Base-by-base conservation (phyloP, 306 rosid genomes). In the Hylodesmum podocarpum region DNA sequence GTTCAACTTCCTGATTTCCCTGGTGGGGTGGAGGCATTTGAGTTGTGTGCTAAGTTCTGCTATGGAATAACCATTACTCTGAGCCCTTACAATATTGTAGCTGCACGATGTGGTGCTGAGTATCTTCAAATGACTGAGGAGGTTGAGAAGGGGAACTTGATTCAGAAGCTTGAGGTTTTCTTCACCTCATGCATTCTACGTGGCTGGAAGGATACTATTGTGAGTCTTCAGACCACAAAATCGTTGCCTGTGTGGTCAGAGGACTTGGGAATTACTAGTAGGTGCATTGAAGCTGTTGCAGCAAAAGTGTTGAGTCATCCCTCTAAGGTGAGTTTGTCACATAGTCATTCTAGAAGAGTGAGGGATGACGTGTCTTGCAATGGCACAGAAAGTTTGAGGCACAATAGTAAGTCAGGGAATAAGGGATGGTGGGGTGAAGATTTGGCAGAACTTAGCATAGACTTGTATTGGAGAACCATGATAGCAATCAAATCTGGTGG, bases 401-500 rank as follows among this genome's bases (percentile, higher is more conserved):
- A 84, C 62, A 91, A 58, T 28, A 58, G 81, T 28, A 58, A 83
- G 66, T 77, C 87, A 37, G 82, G 79, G 65, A 84, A 74, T 74
- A 88, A 79, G 43, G 99, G 98, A 9, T 96, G 99, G 98, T 96
- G 99, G 99, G 99, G 90, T 72, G 97, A 92, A 78, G 99, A 96
- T 72, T 75, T 96, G 31, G 97, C 99, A 51, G 99, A 96, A 81
- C 68, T 96, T 76, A 89, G 96, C 78, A 88, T 96, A 78, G 99
- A 92, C 81, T 91, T 96, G 8, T 96, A 88, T 43, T 96, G 98
- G 99, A 91, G 99, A 76, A 87, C 91, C 69, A 89, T 92, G 96
- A 86, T 96, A 50, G 94, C 91, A 6, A 86, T 92, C 61, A 96
- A 96, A 83, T 95, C 99, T 41, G 89, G 91, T 61, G 89, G 87